These are phyloP conservation scores for Stemphylium vesicarium DNA, from an alignment of 2,329 filamentous ascomycete genomes.

Conservation along the genomic window DNA sequence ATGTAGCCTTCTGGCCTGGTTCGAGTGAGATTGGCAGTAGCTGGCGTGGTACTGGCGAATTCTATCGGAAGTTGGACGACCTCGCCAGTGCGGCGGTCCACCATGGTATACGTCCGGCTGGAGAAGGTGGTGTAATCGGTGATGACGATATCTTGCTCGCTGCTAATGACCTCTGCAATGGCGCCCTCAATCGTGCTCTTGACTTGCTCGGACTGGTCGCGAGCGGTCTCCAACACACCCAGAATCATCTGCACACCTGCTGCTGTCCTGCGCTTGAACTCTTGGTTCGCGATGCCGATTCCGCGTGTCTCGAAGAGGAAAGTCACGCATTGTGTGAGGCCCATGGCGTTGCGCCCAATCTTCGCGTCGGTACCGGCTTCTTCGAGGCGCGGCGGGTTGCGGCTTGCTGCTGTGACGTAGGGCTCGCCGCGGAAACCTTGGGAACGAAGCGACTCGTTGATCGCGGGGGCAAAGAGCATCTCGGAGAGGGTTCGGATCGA, in stretches of 20 bases:
- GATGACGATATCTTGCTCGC: slow-evolving; percentile 38
- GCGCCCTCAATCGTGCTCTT: slow-evolving; percentile 38
- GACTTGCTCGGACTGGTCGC: slow-evolving; percentile 35
- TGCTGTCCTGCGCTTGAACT: slow-evolving; percentile 42
- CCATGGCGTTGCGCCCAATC: slow-evolving; percentile 48
- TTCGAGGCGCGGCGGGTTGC: slow-evolving; percentile 30
- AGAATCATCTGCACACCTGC: slow-evolving; percentile 45
- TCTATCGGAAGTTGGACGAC: slow-evolving; percentile 43
- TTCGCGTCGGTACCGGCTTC: slow-evolving; percentile 48
- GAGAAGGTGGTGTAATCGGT: slow-evolving; percentile 38
- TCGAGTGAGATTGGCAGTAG: slow-evolving; percentile 44
- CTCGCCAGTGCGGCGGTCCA: slow-evolving; percentile 39
- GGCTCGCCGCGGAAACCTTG: slow-evolving; percentile 42
- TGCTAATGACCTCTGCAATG: slow-evolving; percentile 32
- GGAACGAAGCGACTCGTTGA: slow-evolving; percentile 36
- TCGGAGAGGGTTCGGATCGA: slow-evolving; percentile 45
- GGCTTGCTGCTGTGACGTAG: slow-evolving; percentile 41
- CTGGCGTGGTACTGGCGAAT: slow-evolving; percentile 46
- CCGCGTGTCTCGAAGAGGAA: slow-evolving; percentile 48
- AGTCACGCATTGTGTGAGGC: slow-evolving; percentile 43
- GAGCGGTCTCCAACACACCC: slow-evolving; percentile 43
- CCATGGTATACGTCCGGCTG: slow-evolving; percentile 44
- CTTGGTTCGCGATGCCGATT: slow-evolving; percentile 45
- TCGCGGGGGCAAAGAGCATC: slow-evolving; percentile 41
- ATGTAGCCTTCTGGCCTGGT: slow-evolving; percentile 44